Evolutionary conservation across 805 yeast species (phyloP).

Genomic region (Saccharomycopsis javanensis): DNA sequence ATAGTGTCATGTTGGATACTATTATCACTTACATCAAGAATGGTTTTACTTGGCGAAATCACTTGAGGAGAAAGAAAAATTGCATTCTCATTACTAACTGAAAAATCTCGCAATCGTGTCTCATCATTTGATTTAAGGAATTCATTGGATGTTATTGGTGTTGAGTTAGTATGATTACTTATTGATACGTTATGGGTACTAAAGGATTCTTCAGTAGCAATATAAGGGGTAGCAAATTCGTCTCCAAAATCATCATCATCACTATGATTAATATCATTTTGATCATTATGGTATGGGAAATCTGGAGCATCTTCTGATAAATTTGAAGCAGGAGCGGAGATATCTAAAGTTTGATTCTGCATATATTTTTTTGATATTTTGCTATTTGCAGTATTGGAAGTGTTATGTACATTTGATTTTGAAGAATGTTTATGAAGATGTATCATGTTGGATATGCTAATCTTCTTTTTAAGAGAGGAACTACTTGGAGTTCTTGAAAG

Average conservation of each 20-base stretch:
- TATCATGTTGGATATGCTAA: not conserved
- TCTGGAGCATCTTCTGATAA: not conserved
- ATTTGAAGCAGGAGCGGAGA: not conserved
- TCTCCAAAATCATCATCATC: not conserved
- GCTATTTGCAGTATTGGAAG: not conserved
- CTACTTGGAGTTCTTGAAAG: not conserved
- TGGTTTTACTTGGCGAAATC: not conserved
- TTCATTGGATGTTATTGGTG: not conserved
- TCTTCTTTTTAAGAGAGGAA: not conserved
- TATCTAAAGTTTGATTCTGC: not conserved
- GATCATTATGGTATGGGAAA: not conserved
- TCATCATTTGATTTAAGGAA: not conserved
- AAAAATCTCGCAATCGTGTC: not conserved
- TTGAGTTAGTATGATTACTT: no score
- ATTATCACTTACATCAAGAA: not conserved
- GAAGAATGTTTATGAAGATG: not conserved
- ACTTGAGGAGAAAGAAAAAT: not conserved
- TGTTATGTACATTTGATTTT: not conserved
- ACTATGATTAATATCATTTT: not conserved
- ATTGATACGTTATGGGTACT: not conserved
- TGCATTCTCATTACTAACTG: not conserved
- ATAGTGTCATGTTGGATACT: not conserved
- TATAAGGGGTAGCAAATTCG: not conserved
- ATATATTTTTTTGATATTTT: not conserved
- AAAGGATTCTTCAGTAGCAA: not conserved